Conservation (phyloP, 495 filamentous ascomycete genomes). For the Chaetomium fimeti region DNA sequence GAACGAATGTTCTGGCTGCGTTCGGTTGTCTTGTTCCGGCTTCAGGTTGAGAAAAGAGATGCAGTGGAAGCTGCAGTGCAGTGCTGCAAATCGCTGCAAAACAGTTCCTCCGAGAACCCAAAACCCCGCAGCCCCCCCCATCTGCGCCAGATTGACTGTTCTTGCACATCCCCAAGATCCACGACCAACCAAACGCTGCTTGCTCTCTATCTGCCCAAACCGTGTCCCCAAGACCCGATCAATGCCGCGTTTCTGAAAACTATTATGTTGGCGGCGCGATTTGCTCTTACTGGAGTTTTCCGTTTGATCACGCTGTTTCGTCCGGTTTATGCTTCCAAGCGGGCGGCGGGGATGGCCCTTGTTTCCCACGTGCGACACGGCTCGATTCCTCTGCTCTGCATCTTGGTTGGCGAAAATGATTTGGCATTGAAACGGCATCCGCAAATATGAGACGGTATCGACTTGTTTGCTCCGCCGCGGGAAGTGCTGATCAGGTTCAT, state of each 20-base stretch:
- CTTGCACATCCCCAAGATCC: too few relatives aligned
- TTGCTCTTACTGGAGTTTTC: neutral
- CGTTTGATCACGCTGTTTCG: neutral
- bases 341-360: neutral
- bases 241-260: neutral
- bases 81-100: neutral
- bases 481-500: too few relatives aligned
- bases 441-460: too few relatives aligned
- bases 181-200: too few relatives aligned
- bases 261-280: neutral
- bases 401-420: neutral
- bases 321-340: neutral
- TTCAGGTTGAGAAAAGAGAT: neutral
- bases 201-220: neutral
- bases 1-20: neutral
- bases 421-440: neutral
- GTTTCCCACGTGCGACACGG: neutral
- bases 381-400: neutral
- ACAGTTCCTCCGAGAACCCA: neutral
- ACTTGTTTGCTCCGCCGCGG: too few relatives aligned
- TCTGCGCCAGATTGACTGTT: neutral
- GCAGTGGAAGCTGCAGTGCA: neutral
- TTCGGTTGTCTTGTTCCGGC: neutral
- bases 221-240: neutral
- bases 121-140: neutral